Evolutionary conservation across 2,329 filamentous ascomycete genomes (phyloP).

Genomic region (Aureobasidium sp.): DNA sequence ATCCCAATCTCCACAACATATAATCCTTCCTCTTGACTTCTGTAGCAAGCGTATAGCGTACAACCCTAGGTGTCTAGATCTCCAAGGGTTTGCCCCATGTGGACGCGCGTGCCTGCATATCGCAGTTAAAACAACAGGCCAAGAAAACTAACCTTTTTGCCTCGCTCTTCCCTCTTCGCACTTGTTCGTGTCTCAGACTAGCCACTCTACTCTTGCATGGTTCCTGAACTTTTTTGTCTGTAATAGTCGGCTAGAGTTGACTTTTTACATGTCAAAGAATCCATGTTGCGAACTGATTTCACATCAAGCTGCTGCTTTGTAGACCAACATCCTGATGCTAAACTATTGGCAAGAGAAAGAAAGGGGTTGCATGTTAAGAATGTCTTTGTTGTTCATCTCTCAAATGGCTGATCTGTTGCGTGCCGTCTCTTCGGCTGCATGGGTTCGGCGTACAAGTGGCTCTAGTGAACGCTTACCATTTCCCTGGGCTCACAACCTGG

Average conservation of each 20-base stretch:
- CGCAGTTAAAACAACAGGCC: no score
- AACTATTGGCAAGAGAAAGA: no score
- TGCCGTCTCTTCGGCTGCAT: not conserved
- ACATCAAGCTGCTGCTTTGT: no score
- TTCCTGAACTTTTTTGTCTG: not conserved
- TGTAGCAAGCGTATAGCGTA: not conserved
- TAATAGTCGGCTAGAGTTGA: not conserved
- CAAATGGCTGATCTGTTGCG: not conserved
- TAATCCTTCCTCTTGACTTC: not conserved
- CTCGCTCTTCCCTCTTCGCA: no score
- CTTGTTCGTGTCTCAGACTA: not conserved
- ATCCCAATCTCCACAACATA: conserved; percentile 4
- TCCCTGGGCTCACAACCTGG: not conserved
- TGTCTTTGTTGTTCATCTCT: not conserved
- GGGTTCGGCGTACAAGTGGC: not conserved
- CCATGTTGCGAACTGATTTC: not conserved
- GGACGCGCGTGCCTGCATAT: not conserved
- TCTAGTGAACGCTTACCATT: not conserved
- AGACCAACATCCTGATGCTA: no score
- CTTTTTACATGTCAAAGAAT: not conserved
- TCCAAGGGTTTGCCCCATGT: not conserved
- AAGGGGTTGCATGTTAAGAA: no score
- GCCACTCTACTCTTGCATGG: not conserved
- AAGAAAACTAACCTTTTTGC: no score
- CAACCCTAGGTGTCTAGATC: not conserved